Conservation (phyloP, 106 monocot genomes). For the Acanthochlamys bracteata region DNA sequence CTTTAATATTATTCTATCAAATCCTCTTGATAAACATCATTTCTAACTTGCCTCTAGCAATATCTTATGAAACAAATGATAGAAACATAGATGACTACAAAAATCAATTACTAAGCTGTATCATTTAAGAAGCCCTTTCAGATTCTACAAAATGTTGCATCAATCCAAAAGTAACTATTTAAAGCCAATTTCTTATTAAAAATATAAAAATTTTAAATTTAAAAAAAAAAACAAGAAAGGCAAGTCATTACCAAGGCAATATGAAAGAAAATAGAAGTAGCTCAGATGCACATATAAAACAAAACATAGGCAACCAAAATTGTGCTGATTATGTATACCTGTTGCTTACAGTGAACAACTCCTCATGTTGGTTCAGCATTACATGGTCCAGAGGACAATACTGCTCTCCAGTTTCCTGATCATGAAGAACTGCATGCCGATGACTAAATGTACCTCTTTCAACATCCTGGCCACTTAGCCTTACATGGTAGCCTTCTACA, state of each 20-base stretch:
- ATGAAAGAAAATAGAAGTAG: background rate
- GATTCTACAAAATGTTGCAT: no score
- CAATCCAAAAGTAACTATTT: no score
- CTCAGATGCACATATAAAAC: background rate
- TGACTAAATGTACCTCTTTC: slow-evolving; percentile 92
- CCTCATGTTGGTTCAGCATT: slow-evolving; percentile 61
- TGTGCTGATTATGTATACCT: slow-evolving; percentile 29
- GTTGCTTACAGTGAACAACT: slow-evolving; percentile 82
- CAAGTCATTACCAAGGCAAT: no score
- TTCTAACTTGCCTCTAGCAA: no score
- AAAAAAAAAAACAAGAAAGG: no score
- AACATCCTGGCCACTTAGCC: slow-evolving; percentile 82
- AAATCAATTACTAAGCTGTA: background rate
- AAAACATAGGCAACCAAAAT: background rate
- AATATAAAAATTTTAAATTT: no score
- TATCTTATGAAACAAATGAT: background rate
- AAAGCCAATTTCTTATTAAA: no score
- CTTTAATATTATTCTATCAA: no score
- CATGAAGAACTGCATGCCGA: slow-evolving; percentile 65
- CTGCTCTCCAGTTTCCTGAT: slow-evolving; percentile 57
- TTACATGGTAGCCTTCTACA: slow-evolving; percentile 70
- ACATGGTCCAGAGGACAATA: slow-evolving; percentile 74
- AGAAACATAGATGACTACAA: background rate
- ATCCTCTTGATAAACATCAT: background rate
- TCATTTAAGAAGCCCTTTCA: no score